Percentiles rank a stretch among this genome's conserved stretches.
phyloP scores from a whole-genome alignment of 192 early-diverging fungal species.

The Linnemannia hyalina region DNA sequence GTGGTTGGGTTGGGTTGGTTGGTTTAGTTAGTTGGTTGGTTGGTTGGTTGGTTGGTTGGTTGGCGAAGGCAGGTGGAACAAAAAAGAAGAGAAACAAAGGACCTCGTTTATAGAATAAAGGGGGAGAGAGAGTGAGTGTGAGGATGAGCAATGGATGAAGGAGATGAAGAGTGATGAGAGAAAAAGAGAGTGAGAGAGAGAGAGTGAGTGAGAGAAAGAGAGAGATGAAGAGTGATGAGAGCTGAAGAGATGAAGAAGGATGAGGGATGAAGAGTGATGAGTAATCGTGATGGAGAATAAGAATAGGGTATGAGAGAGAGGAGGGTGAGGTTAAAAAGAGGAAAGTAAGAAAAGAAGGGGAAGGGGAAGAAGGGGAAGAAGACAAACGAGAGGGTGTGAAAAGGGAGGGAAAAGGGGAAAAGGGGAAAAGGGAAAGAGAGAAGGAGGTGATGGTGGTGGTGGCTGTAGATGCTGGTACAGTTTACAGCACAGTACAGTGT shows the following conservation, averaged over 20 bases:
- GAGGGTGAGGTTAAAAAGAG: not conserved
- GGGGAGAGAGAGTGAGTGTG: not conserved
- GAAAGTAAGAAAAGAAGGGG: not conserved
- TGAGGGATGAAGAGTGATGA: not conserved
- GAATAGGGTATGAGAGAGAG: not conserved
- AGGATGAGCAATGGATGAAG: not conserved
- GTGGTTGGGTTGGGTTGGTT: not conserved
- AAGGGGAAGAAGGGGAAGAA: not conserved
- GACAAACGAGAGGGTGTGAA: not conserved
- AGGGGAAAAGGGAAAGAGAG: not conserved
- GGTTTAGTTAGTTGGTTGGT: not conserved
- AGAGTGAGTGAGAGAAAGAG: constrained; percentile 4
- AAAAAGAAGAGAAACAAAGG: not conserved
- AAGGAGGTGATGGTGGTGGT: not conserved
- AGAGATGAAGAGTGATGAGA: not conserved
- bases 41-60: constrained; percentile 14
- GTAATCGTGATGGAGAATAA: not conserved
- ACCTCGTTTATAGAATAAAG: no score
- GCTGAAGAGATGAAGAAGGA: not conserved
- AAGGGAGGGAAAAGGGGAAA: not conserved
- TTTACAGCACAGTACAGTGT: no score
- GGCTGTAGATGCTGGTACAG: not conserved
- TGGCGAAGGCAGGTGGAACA: not conserved
- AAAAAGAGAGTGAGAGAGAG: not conserved
- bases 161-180: not conserved